Evolutionary conservation across 2,329 filamentous ascomycete genomes (phyloP), one percentile per base, ranked within the genome.

Genomic region (Alternaria sp.): DNA sequence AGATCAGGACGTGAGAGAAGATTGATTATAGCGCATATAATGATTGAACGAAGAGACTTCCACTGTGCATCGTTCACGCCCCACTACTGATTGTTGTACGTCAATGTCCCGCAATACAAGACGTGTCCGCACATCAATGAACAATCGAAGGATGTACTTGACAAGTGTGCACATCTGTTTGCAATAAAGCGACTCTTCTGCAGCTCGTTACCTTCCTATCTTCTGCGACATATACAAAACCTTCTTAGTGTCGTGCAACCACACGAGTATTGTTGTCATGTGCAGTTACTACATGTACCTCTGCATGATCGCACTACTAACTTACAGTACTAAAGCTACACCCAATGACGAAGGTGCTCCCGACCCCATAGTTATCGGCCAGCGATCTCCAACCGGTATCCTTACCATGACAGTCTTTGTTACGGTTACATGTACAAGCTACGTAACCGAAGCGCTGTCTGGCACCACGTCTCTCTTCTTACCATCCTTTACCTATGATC

Each of bases 1-100:
- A 78, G 55, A 70, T 77, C 9, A 59, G 64, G 36, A 57, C 57
- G 32, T 53, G 41, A 42, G 28, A 20, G 8, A 32, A 14, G 12
- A 16, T 42, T 24, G 24, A 18, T 30, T 7, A 43, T 51, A 34
- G 38, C 26, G 26, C 26, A 4, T 11, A 16, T 34, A 1, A 1
- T n/a, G 32, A n/a, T 9, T 52, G 54, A 51, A 38, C 39, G 39
- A 7, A 22, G 3, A 30, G 6, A 3, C 22, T 9, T 51, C 24
- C 34, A 20, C 28, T 32, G 12, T 22, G 9, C 14, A 42, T 5
- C 14, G 1, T 20, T 22, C 1, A 41, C 12, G 5, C 12, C 16
- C 3, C 2, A 11, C 22, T 41, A 4, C 24, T 20, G 34, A 30
- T 28, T 51, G 22, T 1, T 14, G 9, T 7, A 18, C 24, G 11